These are phyloP conservation scores for Leptodontidium sp. DNA, from an alignment of 2,329 filamentous ascomycete genomes.

Conservation along the genomic window DNA sequence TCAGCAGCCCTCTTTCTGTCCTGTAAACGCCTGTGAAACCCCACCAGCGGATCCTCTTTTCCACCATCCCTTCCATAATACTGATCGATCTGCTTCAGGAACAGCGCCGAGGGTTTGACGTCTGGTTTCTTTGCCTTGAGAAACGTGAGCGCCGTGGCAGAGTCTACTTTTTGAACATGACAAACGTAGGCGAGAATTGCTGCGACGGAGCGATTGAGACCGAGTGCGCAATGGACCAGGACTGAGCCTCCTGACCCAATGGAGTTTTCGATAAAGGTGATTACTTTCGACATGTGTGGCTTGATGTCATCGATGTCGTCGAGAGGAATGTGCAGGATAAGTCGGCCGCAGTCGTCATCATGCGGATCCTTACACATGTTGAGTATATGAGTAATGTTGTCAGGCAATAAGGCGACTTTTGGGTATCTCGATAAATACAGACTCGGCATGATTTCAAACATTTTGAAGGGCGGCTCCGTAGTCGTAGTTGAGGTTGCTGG, in stretches of 20 bases:
- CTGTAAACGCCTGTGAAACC: not conserved
- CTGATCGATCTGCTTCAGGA: not conserved
- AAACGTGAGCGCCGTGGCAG: not conserved
- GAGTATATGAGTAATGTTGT: not conserved
- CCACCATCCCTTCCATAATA: not conserved
- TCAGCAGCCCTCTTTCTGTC: not conserved
- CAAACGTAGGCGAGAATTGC: not conserved
- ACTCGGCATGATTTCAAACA: not conserved
- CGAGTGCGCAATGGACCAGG: not conserved
- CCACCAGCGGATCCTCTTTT: not conserved
- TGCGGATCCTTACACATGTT: not conserved
- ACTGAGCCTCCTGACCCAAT: not conserved
- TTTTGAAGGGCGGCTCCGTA: not conserved
- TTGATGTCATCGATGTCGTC: not conserved
- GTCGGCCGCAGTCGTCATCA: too few relatives aligned
- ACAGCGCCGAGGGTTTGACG: not conserved
- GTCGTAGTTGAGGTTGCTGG: too few relatives aligned
- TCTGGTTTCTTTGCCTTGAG: not conserved
- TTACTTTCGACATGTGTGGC: not conserved
- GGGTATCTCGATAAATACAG: not conserved
- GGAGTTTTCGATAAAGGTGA: not conserved
- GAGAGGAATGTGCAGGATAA: not conserved
- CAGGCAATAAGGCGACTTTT: not conserved
- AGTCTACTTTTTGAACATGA: not conserved
- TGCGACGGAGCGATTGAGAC: not conserved